Evolutionary conservation across 2,329 filamentous ascomycete genomes (phyloP).

Genomic region (Neonectria faginata): DNA sequence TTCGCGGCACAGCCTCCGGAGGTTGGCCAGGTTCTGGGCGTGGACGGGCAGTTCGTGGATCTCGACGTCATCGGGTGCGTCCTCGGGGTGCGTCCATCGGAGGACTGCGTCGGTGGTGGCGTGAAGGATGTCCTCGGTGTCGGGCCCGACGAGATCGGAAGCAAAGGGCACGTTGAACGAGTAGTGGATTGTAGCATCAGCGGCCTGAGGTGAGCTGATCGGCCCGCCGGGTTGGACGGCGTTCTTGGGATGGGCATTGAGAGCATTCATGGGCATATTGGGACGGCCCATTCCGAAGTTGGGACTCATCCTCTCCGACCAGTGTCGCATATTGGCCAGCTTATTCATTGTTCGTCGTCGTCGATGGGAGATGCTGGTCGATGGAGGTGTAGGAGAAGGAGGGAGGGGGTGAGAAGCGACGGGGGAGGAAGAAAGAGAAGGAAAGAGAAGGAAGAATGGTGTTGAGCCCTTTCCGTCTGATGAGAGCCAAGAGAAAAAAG

Average conservation of each 20-base stretch:
- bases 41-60: conserved; percentile 94
- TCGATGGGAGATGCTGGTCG: conserved; percentile 42
- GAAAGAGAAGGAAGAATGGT: conserved; percentile 32
- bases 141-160: conserved; percentile 90
- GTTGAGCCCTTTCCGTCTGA: background rate
- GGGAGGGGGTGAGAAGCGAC: conserved; percentile 35
- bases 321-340: conserved; percentile 78
- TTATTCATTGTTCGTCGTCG: conserved; percentile 69
- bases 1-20: conserved; percentile 84
- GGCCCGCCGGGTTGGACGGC: conserved; percentile 64
- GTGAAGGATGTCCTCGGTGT: conserved; percentile 94
- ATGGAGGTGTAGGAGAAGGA: conserved; percentile 44
- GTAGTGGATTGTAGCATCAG: conserved; percentile 86
- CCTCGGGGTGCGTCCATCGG: conserved; percentile 93
- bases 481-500: conserved; percentile 28
- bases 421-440: conserved; percentile 39
- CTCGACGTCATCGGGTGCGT: conserved; percentile 84
- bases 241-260: conserved; percentile 70
- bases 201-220: conserved; percentile 75
- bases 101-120: conserved; percentile 88
- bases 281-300: conserved; percentile 74
- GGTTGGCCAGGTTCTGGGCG: conserved; percentile 82
- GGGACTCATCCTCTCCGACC: conserved; percentile 76
- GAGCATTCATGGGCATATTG: conserved; percentile 66
- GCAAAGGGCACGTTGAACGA: conserved; percentile 98